A percentile compares a stretch with the other conserved stretches of the same genome.
Evolutionary conservation across 768 basidiomycete species (phyloP).

Genomic region (Collybia mongolica): DNA sequence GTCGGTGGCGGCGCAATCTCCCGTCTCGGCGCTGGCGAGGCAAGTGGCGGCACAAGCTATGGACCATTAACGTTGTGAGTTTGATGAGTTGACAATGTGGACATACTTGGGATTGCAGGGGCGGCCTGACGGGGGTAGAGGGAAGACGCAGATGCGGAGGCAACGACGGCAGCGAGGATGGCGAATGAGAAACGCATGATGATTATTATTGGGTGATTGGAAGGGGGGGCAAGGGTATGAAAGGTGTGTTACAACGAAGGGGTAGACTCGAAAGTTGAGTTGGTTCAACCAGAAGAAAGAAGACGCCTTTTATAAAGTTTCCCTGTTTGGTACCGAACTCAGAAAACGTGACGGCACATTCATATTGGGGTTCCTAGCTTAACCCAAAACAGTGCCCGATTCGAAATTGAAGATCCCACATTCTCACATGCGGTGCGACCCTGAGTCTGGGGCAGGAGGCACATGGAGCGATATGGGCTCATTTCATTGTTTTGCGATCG

Average conservation of each 20-base stretch:
- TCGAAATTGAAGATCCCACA: too few relatives aligned
- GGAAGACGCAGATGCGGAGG: constrained; percentile 34
- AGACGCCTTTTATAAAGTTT: constrained; percentile 6
- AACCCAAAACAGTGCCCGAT: background rate
- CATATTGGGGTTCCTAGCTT: background rate
- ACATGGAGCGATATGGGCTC: too few relatives aligned
- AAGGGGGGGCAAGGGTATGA: background rate
- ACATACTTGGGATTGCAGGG: constrained; percentile 30
- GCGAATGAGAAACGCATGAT: constrained; percentile 56
- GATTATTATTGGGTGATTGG: constrained; percentile 13
- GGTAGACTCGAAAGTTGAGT: constrained; percentile 8
- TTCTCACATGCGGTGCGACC: too few relatives aligned
- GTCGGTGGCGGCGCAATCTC: constrained; percentile 47
- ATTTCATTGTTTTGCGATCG: too few relatives aligned
- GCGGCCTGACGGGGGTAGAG: constrained; percentile 31
- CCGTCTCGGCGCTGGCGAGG: constrained; percentile 39
- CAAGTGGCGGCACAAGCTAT: constrained; percentile 56
- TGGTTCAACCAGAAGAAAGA: constrained; percentile 1
- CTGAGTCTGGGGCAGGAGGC: too few relatives aligned
- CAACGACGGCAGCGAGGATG: constrained; percentile 37
- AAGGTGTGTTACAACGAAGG: background rate
- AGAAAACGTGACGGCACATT: background rate
- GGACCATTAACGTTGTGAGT: too few relatives aligned
- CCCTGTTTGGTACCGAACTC: background rate
- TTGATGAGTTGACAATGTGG: too few relatives aligned